Evolutionary conservation across 257 asterid genomes (phyloP).

Genomic region (Forsythia suspensa): DNA sequence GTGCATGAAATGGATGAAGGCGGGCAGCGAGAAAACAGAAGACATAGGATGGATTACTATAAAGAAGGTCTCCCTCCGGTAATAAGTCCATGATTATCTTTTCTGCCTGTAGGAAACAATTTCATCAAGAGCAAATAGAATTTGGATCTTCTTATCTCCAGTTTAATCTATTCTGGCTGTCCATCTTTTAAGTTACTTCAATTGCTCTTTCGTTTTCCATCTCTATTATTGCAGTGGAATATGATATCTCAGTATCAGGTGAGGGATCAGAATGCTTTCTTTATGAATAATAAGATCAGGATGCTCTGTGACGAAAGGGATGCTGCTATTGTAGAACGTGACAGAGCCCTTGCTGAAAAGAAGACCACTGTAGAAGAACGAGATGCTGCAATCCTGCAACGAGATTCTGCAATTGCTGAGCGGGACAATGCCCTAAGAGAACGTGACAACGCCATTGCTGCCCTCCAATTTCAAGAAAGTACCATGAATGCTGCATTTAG

Average conservation of each 20-base stretch:
- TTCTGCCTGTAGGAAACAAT: too few species aligned
- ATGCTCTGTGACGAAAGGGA: slow-evolving; percentile 56
- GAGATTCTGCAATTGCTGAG: slow-evolving; percentile 57
- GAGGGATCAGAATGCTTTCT: slow-evolving; percentile 47
- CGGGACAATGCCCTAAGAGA: slow-evolving; percentile 67
- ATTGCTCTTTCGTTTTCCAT: neutral
- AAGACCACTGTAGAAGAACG: slow-evolving; percentile 50
- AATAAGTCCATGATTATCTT: neutral
- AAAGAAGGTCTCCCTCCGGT: slow-evolving; percentile 41
- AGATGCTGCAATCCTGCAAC: slow-evolving; percentile 55
- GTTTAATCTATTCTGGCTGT: neutral
- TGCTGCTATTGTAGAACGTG: slow-evolving; percentile 66
- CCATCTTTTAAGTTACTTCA: neutral
- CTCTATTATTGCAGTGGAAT: slow-evolving; percentile 50
- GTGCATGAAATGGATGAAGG: slow-evolving; percentile 51
- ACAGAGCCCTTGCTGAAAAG: slow-evolving; percentile 57
- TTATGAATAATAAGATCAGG: slow-evolving; percentile 49
- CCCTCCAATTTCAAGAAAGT: slow-evolving; percentile 76
- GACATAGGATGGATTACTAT: slow-evolving; percentile 52
- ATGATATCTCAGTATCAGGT: slow-evolving; percentile 47
- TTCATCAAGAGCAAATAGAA: neutral
- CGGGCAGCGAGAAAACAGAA: slow-evolving; percentile 49
- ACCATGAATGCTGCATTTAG: slow-evolving; percentile 38
- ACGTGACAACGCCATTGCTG: slow-evolving; percentile 80
- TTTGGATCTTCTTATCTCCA: neutral